Conservation (phyloP, 208 protist genomes). For the Phytomonas sp. region DNA sequence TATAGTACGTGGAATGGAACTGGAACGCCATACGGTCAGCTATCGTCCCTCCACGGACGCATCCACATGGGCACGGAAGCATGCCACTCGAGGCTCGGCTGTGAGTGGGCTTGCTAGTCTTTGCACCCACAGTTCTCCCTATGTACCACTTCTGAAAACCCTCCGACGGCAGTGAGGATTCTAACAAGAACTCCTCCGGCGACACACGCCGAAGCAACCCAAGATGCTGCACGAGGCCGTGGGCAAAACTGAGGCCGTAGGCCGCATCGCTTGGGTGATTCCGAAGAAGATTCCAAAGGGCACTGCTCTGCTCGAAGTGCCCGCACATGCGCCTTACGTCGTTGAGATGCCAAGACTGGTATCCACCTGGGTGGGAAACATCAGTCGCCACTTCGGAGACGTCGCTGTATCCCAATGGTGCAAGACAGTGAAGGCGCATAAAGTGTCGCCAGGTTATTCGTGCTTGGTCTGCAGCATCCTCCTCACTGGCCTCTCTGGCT, state of each 20-base stretch:
- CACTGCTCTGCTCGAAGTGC: background rate
- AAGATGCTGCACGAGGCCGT: background rate
- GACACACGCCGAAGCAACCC: background rate
- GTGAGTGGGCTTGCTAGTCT: background rate
- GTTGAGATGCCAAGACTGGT: background rate
- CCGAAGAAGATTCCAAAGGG: background rate
- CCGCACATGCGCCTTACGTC: background rate
- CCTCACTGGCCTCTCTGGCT: background rate
- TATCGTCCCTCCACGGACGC: background rate
- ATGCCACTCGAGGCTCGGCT: background rate
- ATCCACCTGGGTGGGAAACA: background rate
- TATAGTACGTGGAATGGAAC: background rate
- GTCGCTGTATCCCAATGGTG: background rate
- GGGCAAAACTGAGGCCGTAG: background rate
- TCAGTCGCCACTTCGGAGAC: background rate
- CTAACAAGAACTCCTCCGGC: background rate
- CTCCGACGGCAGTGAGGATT: background rate
- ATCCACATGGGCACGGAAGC: background rate
- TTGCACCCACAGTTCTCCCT: background rate
- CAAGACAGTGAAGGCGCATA: background rate
- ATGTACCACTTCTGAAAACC: background rate
- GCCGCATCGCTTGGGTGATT: background rate
- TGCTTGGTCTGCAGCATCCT: background rate
- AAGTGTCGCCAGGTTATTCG: background rate
- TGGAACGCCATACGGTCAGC: background rate